Base-by-base conservation (phyloP, 352 stramenopile genomes). In the Lagenidium giganteum region DNA sequence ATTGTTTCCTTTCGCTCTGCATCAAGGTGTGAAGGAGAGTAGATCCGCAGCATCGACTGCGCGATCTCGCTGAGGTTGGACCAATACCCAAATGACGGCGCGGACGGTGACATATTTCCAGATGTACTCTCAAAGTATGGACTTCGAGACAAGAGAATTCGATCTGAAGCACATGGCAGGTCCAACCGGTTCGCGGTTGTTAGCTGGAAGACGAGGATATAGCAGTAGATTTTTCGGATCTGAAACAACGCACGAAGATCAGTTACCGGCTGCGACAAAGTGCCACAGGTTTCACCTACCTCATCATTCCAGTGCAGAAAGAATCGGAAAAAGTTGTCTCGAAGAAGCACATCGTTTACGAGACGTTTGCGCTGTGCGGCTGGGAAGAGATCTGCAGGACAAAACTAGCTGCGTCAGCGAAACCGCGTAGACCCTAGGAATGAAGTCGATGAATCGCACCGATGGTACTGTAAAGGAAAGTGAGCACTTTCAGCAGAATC, bases 301-400 rank as follows among this genome's bases (percentile, higher is more conserved):
- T 93, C 81, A 75, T 93, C 81, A 41, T 93, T 93, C 81, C 81
- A 93, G 62, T 93, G 78, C 32, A 93, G 55, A 54, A 91, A 91
- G 34, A 93, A 77, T 22, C 68, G 65, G 39, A 91, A 93, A 48
- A 93, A 93, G 45, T 93, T 85, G 14, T 93, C 78, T n/a, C 79
- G 73, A 35, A 93, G 44, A 22, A 93, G 66, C 14, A 91, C 57
- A 29, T 91, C 79, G 1, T 67, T 67, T 12, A 93, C 64, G 30
- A 93, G 58, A 0, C 71, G 66, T 45, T 82, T 79, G 20, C 81
- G 76, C 23, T 63, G 69, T 28, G 48, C 73, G 4, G 78, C 68
- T 21, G 77, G 78, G 24, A 93, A 52, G 22, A 89, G 50, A 35
- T 88, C 79, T 92, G 42, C 20, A 37, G n/a, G 31, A 25, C 25